Evolutionary conservation across 805 yeast genomes (phyloP).

Genomic region (Wickerhamiella azyma): DNA sequence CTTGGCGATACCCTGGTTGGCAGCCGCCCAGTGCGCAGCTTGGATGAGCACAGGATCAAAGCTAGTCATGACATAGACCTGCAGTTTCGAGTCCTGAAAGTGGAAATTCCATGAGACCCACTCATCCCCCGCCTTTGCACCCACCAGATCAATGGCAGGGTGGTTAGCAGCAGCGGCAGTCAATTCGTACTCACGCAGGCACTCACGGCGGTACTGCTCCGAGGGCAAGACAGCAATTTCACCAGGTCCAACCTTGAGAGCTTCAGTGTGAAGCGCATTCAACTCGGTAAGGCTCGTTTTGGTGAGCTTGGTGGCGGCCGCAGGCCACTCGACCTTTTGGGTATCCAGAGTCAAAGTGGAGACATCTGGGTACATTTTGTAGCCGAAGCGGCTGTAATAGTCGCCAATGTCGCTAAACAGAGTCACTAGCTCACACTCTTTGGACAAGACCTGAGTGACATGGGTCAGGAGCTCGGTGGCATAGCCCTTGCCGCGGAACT

Average conservation of each 20-base stretch:
- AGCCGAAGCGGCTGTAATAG: slow-evolving; percentile 51
- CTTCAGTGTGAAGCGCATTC: neutral
- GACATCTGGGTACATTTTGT: slow-evolving; percentile 11
- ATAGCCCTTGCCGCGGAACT: slow-evolving; percentile 41
- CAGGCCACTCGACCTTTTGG: slow-evolving; percentile 3
- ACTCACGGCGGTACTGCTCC: neutral
- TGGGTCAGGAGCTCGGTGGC: slow-evolving; percentile 35
- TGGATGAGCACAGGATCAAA: neutral
- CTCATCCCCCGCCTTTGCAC: neutral
- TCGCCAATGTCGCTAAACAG: slow-evolving; percentile 66
- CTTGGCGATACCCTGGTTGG: neutral
- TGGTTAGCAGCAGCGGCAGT: neutral
- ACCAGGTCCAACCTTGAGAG: neutral
- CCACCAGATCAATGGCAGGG: neutral
- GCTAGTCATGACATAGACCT: neutral
- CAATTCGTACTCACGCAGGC: neutral
- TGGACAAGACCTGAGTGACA: slow-evolving; percentile 13
- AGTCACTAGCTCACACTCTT: slow-evolving; percentile 24
- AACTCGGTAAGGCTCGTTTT: neutral
- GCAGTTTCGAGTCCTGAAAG: neutral
- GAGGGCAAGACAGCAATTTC: neutral
- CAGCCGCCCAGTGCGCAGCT: neutral
- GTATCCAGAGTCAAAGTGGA: neutral
- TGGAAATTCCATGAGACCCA: neutral
- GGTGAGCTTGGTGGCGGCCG: neutral